Conservation (phyloP, 352 stramenopile genomes). For the Phytopythium oedochilum region DNA sequence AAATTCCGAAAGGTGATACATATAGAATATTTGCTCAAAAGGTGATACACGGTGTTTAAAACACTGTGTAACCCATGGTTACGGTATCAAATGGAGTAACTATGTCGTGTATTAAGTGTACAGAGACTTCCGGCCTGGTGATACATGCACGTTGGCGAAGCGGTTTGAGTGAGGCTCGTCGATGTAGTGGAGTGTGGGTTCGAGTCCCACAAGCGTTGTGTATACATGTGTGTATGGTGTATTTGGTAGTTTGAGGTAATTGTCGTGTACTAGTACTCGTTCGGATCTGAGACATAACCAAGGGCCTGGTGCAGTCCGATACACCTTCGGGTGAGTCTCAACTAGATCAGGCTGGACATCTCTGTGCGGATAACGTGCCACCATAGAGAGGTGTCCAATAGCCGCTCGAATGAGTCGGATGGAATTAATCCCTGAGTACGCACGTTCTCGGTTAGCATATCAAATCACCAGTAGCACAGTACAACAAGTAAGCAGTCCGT, state of each 20-base stretch:
- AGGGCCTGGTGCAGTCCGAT: slow-evolving; percentile 9
- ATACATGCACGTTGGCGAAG: neutral
- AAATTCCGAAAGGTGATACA: too few species aligned
- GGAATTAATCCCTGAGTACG: neutral
- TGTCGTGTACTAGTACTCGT: slow-evolving; percentile 22
- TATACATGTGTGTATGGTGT: too few species aligned
- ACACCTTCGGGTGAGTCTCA: slow-evolving; percentile 12
- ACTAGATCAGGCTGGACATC: neutral
- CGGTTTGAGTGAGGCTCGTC: neutral
- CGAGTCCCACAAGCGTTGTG: neutral
- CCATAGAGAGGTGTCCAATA: neutral
- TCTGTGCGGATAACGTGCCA: neutral
- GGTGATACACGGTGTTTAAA: too few species aligned
- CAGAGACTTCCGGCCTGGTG: too few species aligned
- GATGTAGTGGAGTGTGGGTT: neutral
- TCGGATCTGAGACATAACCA: slow-evolving; percentile 22
- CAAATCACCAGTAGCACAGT: neutral
- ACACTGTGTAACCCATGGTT: too few species aligned
- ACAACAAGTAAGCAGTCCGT: too few species aligned
- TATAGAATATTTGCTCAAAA: too few species aligned
- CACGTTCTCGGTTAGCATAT: neutral
- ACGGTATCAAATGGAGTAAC: too few species aligned
- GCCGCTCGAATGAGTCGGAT: neutral
- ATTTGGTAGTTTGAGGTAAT: slow-evolving; percentile 12
- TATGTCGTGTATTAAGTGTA: too few species aligned